Evolutionary conservation across 345 rosid genomes (phyloP).

Genomic region (Capsella bursapastoris): DNA sequence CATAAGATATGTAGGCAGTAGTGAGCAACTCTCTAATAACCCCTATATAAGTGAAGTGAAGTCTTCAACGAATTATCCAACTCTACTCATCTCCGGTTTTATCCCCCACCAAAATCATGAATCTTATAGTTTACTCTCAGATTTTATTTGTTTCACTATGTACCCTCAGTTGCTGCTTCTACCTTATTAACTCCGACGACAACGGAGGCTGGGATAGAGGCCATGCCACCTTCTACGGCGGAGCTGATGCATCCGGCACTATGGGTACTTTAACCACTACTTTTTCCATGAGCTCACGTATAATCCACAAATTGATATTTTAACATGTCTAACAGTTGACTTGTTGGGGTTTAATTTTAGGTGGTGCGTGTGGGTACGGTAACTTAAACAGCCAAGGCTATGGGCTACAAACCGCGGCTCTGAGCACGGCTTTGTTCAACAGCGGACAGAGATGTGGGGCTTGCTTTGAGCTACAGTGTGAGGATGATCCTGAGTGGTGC

Average conservation of each 20-base stretch:
- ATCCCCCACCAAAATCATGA: slow-evolving; percentile 32
- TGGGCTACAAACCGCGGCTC: slow-evolving; percentile 51
- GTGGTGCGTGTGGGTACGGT: slow-evolving; percentile 62
- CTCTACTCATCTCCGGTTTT: slow-evolving; percentile 13
- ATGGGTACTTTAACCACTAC: slow-evolving; percentile 34
- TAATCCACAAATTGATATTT: neutral
- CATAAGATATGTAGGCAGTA: slow-evolving; percentile 8
- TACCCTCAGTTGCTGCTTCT: slow-evolving; percentile 27
- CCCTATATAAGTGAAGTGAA: slow-evolving; percentile 28
- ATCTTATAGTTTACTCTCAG: slow-evolving; percentile 7
- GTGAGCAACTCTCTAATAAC: slow-evolving; percentile 7
- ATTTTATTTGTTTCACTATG: slow-evolving; percentile 31
- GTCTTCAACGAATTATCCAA: slow-evolving; percentile 5
- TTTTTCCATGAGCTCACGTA: neutral
- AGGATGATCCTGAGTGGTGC: slow-evolving; percentile 53
- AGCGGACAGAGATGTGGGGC: slow-evolving; percentile 54
- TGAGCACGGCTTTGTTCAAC: slow-evolving; percentile 54
- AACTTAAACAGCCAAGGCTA: slow-evolving; percentile 52
- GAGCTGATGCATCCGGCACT: slow-evolving; percentile 45
- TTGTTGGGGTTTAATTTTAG: slow-evolving; percentile 30
- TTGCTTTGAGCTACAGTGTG: slow-evolving; percentile 51
- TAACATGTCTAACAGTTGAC: neutral
- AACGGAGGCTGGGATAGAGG: slow-evolving; percentile 42
- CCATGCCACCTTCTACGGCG: slow-evolving; percentile 46
- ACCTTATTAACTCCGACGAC: slow-evolving; percentile 17